Evolutionary conservation across 163 green algal genomes (phyloP).

Genomic region (Volvox carteri): DNA sequence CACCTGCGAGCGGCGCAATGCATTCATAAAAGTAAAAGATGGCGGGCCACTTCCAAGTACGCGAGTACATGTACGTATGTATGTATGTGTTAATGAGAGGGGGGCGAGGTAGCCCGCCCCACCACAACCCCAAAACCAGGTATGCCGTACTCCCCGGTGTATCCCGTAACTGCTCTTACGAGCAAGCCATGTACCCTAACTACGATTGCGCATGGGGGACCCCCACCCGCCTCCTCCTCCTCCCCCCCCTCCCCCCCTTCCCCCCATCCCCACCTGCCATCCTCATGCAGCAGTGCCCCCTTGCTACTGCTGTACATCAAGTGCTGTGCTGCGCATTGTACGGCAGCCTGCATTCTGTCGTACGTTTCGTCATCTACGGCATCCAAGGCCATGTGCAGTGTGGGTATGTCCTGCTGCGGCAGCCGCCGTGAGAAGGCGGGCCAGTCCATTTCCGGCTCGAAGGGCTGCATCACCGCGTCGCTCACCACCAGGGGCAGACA

Average conservation of each 20-base stretch:
- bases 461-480: constrained; percentile 47
- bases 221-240: neutral
- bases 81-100: too few relatives aligned
- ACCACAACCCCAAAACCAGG: too few relatives aligned
- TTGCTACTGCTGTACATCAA: constrained; percentile 57
- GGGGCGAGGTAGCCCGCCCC: too few relatives aligned
- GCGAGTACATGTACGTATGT: too few relatives aligned
- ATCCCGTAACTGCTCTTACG: too few relatives aligned
- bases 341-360: constrained; percentile 5
- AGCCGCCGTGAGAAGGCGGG: neutral
- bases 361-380: neutral
- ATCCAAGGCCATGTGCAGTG: neutral
- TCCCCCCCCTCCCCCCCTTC: neutral
- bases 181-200: too few relatives aligned
- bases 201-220: too few relatives aligned
- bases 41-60: too few relatives aligned
- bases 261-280: constrained; percentile 36
- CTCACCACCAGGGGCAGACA: constrained; percentile 36
- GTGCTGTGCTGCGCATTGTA: constrained; percentile 61
- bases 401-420: neutral
- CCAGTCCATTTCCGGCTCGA: constrained; percentile 49
- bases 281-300: constrained; percentile 47
- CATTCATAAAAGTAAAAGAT: too few relatives aligned
- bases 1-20: constrained; percentile 42
- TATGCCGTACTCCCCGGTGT: too few relatives aligned